Evolutionary conservation across 2,329 filamentous ascomycete genomes (phyloP), one percentile per base, ranked within the genome.

Genomic region (Diaporthe velutina): DNA sequence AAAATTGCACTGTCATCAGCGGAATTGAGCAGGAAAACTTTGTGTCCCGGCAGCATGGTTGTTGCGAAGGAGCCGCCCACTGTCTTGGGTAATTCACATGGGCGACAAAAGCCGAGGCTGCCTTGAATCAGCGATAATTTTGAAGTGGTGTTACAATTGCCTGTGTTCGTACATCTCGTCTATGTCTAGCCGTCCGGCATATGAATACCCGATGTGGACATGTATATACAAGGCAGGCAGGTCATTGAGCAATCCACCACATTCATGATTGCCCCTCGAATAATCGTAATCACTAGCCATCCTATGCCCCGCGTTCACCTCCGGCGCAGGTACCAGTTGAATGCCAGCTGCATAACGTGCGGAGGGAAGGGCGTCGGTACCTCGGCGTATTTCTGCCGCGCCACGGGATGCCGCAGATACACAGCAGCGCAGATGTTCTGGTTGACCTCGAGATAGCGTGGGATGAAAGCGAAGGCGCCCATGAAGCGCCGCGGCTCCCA

Each of bases 361-460:
- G 90, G 86, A 68, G 87, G 84, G 84, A 95, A 98, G 25, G 96
- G 96, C 33, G 94, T 95, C 1, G 96, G 96, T 76, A 96, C 93
- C 84, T 96, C 97, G 5, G 94, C 92, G 78, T 91, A 80, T 15
- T 96, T 95, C 3, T 93, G 93, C 76, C 96, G 90, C 35, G 95
- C 97, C 57, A 98, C 96, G 0, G 97, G 97, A 86, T 99, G 96
- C 74, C 97, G 90, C 76, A 99, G 86, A 83, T 99, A 99, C 54
- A 99, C 95, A 15, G 97, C 97, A 1, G 96, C 93, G 85, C 97
- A 99, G 80, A 98, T 94, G 81, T 96, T 97, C 84, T 98, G 97
- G 88, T 98, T 98, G 79, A 99, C 97, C 86, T 99, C 97, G 76
- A 99, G 90, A 84, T 98, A 99, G 71, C 94, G 89, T 15, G 97